These are phyloP conservation scores for Selaginella moellendorffii DNA, from an alignment of 75 land plant species.

Conservation along the genomic window DNA sequence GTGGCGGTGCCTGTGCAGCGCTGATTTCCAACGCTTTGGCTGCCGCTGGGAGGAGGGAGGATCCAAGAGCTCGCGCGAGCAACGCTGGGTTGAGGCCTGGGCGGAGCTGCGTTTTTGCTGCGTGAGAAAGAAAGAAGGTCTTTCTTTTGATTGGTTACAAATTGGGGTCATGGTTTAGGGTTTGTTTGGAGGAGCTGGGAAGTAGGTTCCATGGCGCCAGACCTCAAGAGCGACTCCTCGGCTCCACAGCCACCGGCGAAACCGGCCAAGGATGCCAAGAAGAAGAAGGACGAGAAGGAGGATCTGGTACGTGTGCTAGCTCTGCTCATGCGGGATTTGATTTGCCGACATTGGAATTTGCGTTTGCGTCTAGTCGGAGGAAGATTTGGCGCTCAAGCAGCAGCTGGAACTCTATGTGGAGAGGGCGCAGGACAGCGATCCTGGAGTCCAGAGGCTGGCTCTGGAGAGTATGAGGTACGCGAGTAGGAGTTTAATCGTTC, in stretches of 20 bases:
- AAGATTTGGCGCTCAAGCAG: conserved; percentile 87
- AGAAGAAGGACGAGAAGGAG: conserved; percentile 62
- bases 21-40: too few species aligned
- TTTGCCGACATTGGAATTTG: not conserved
- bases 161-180: too few species aligned
- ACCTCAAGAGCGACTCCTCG: not conserved
- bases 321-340: not conserved
- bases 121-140: too few species aligned
- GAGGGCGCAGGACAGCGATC: conserved; percentile 75
- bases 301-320: conserved; percentile 42
- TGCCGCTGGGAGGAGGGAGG: too few species aligned
- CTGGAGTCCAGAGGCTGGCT: conserved; percentile 76
- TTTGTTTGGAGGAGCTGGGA: too few species aligned
- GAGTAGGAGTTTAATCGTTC: not conserved
- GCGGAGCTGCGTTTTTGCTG: too few species aligned
- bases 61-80: too few species aligned
- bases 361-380: conserved; percentile 48
- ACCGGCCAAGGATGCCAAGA: conserved; percentile 61
- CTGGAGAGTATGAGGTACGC: conserved; percentile 91
- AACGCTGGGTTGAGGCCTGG: too few species aligned
- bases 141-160: too few species aligned
- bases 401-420: conserved; percentile 93
- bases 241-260: conserved; percentile 32
- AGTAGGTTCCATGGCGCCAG: not conserved
- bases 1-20: too few species aligned